phyloP scores from a whole-genome alignment of 805 yeast genomes.

The Yueomyces sp. region DNA sequence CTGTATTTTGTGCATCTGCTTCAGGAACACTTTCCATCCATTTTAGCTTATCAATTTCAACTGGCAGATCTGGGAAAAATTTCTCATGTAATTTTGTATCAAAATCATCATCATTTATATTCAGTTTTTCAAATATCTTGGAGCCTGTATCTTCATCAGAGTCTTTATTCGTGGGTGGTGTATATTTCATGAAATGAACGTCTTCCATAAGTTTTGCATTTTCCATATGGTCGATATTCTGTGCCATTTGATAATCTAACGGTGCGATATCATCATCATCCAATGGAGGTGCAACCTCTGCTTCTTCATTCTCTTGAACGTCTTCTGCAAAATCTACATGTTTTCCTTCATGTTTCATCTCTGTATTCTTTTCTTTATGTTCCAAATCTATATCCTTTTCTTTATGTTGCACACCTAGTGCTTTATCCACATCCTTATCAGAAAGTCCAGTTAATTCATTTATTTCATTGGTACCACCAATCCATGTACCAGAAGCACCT shows the following conservation, averaged over 20 bases:
- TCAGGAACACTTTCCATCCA: slow-evolving; percentile 78
- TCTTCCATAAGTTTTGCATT: slow-evolving; percentile 29
- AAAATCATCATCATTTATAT: slow-evolving; percentile 67
- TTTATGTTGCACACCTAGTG: slow-evolving; percentile 10
- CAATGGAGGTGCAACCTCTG: slow-evolving; percentile 24
- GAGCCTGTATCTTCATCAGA: slow-evolving; percentile 9
- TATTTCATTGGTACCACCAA: slow-evolving; percentile 17
- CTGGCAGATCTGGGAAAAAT: slow-evolving; percentile 82
- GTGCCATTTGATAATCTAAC: slow-evolving; percentile 31
- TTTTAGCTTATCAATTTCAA: slow-evolving; percentile 63
- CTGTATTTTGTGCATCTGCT: slow-evolving; percentile 16
- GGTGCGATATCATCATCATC: slow-evolving; percentile 42
- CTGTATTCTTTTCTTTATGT: slow-evolving; percentile 1
- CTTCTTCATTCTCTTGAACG: slow-evolving; percentile 3
- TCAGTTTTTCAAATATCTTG: slow-evolving; percentile 25
- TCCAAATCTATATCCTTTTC: not conserved
- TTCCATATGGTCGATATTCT: slow-evolving; percentile 32
- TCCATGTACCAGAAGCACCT: slow-evolving; percentile 26
- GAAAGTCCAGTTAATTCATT: slow-evolving; percentile 13
- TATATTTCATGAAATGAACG: slow-evolving; percentile 58
- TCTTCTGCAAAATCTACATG: slow-evolving; percentile 5
- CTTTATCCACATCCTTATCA: slow-evolving; percentile 19
- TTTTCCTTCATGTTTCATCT: slow-evolving; percentile 7
- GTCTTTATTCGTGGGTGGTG: slow-evolving; percentile 14
- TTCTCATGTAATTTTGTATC: slow-evolving; percentile 66